Evolutionary conservation across 441 rosid species (phyloP).

Genomic region (Gossypium aridum): DNA sequence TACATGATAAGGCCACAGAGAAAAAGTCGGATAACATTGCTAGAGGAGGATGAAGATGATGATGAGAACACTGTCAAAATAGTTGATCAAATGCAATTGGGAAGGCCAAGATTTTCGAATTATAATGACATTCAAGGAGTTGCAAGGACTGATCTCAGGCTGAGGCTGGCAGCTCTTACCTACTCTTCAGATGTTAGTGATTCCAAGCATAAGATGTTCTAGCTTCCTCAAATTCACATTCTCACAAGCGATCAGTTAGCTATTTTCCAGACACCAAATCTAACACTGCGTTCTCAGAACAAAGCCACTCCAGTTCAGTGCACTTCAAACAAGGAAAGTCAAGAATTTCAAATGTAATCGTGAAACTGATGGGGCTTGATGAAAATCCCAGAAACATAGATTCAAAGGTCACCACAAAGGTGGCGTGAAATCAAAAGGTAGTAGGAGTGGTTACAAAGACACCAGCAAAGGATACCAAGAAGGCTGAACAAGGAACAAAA

Average conservation of each 20-base stretch:
- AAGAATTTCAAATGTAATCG: slow-evolving; percentile 78
- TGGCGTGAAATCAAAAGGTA: slow-evolving; percentile 25
- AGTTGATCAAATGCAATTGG: slow-evolving; percentile 37
- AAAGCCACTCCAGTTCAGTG: slow-evolving; percentile 27
- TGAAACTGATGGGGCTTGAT: slow-evolving; percentile 82
- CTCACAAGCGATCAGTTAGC: slow-evolving; percentile 38
- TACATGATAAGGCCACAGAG: slow-evolving; percentile 37
- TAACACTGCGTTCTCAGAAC: slow-evolving; percentile 23
- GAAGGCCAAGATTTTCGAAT: slow-evolving; percentile 40
- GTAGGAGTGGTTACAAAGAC: slow-evolving; percentile 22
- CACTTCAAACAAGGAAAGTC: slow-evolving; percentile 44
- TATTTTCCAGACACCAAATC: slow-evolving; percentile 15
- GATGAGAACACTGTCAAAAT: slow-evolving; percentile 16
- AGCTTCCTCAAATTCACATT: slow-evolving; percentile 20
- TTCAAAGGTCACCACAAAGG: slow-evolving; percentile 22
- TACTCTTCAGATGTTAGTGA: slow-evolving; percentile 28
- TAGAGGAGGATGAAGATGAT: slow-evolving; percentile 55
- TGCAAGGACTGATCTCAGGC: slow-evolving; percentile 38
- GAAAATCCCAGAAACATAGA: slow-evolving; percentile 53
- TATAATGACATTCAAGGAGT: slow-evolving; percentile 31
- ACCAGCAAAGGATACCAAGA: slow-evolving; percentile 19
- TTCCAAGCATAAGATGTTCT: slow-evolving; percentile 20
- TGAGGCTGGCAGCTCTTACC: slow-evolving; percentile 41
- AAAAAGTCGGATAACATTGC: slow-evolving; percentile 56
- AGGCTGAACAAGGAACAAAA: slow-evolving; percentile 20